Evolutionary conservation across 805 yeast genomes (phyloP).

Genomic region (Monosporozyma aerobia): DNA sequence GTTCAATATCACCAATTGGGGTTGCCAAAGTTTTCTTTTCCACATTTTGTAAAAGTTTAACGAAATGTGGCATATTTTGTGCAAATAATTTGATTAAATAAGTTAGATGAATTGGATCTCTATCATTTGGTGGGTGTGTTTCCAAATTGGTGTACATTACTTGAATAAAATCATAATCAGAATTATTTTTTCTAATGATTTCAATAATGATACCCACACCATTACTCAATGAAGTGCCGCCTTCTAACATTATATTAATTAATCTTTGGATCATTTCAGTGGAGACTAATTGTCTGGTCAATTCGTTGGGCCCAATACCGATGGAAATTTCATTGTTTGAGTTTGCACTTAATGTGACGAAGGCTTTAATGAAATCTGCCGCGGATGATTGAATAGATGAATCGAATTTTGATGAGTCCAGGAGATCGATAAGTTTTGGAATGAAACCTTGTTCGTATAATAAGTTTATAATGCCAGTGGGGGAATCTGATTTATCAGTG

Average conservation of each 20-base stretch:
- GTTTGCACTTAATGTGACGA: constrained; percentile 87
- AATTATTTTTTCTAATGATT: constrained; percentile 86
- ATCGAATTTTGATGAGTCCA: constrained; percentile 46
- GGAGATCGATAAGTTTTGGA: constrained; percentile 57
- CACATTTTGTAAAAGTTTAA: constrained; percentile 42
- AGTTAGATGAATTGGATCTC: constrained; percentile 90
- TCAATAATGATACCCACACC: constrained; percentile 93
- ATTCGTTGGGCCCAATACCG: constrained; percentile 91
- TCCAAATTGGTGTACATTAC: constrained; percentile 73
- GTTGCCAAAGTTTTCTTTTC: constrained; percentile 29
- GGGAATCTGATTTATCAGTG: constrained; percentile 81
- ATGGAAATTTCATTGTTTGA: constrained; percentile 79
- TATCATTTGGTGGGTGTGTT: constrained; percentile 81
- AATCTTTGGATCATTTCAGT: constrained; percentile 55
- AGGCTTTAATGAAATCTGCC: constrained; percentile 88
- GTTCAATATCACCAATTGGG: constrained; percentile 51
- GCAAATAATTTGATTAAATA: constrained; percentile 72
- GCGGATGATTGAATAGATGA: constrained; percentile 82
- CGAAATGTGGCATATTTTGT: constrained; percentile 59
- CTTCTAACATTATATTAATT: constrained; percentile 66
- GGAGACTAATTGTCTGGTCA: constrained; percentile 83
- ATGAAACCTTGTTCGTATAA: constrained; percentile 67
- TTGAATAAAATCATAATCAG: constrained; percentile 86
- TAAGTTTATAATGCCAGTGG: constrained; percentile 77
- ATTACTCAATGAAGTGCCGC: constrained; percentile 81